Evolutionary conservation across 2,329 filamentous ascomycete species (phyloP).

Genomic region (Fusarium abutilonis): DNA sequence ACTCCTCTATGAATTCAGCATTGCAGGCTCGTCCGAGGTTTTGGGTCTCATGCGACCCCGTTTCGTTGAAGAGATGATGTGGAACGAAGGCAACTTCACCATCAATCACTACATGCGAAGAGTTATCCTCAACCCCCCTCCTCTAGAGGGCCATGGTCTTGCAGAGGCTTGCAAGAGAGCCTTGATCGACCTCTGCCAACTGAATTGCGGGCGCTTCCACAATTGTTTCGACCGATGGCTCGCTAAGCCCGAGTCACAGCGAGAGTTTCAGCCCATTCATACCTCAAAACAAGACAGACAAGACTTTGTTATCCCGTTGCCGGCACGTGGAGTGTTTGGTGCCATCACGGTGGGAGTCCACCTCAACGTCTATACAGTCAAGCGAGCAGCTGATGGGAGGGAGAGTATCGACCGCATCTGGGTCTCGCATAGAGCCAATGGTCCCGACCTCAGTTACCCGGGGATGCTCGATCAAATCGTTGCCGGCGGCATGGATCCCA

Average conservation of each 20-base stretch:
- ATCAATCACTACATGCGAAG: conserved; percentile 12
- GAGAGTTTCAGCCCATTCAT: conserved; percentile 47
- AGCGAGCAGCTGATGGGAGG: conserved; percentile 27
- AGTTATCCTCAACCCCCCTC: conserved; percentile 39
- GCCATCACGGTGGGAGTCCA: conserved; percentile 52
- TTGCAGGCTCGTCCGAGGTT: conserved; percentile 32
- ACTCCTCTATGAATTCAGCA: conserved; percentile 15
- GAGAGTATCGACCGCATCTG: conserved; percentile 45
- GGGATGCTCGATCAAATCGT: conserved; percentile 52
- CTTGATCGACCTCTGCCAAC: conserved; percentile 42
- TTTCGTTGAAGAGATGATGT: conserved; percentile 24
- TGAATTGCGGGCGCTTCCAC: conserved; percentile 42
- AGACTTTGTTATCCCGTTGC: conserved; percentile 47
- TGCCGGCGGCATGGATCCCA: conserved; percentile 49
- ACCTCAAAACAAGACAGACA: conserved; percentile 32
- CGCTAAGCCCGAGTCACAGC: conserved; percentile 19
- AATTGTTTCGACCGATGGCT: conserved; percentile 46
- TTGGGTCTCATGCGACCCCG: conserved; percentile 36
- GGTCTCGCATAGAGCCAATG: conserved; percentile 48
- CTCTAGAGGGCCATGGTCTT: conserved; percentile 27
- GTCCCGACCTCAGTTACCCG: conserved; percentile 46
- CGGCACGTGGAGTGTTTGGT: conserved; percentile 50
- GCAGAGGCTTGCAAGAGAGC: conserved; percentile 21
- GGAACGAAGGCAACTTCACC: conserved; percentile 24
- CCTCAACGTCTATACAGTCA: conserved; percentile 50